A percentile compares a stretch with the other conserved stretches of the same genome.
phyloP scores from a whole-genome alignment of 2,329 filamentous ascomycete species.

The Colletotrichum sp. region DNA sequence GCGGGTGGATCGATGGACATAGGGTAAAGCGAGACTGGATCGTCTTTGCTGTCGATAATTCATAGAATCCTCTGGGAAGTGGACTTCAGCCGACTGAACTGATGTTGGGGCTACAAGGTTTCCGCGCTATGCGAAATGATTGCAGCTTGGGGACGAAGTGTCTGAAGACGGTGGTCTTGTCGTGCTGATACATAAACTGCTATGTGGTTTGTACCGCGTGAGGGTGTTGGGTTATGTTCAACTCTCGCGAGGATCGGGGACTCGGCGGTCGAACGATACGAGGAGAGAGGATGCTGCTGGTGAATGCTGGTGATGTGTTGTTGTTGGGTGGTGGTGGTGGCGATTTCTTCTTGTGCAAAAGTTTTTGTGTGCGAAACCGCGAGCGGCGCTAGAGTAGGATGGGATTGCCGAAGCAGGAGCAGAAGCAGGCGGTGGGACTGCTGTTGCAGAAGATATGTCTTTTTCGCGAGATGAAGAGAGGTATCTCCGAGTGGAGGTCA shows the following conservation, averaged over 20 bases:
- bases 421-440: background rate
- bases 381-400: background rate
- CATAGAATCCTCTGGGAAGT: constrained; percentile 58
- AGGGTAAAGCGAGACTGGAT: constrained; percentile 52
- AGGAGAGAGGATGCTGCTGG: constrained; percentile 1
- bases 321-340: background rate
- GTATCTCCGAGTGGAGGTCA: background rate
- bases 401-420: background rate
- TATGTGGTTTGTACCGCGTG: constrained; percentile 17
- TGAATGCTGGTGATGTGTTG: background rate
- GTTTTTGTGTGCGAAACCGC: background rate
- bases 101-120: constrained; percentile 88
- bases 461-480: background rate
- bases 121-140: constrained; percentile 94
- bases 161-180: constrained; percentile 87
- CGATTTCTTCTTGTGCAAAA: background rate
- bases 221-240: constrained; percentile 16
- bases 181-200: constrained; percentile 99
- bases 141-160: constrained; percentile 95
- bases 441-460: background rate
- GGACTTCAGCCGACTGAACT: constrained; percentile 87
- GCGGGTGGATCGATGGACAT: constrained; percentile 60
- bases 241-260: constrained; percentile 14
- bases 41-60: constrained; percentile 56
- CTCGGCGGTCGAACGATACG: constrained; percentile 13